phyloP scores from a whole-genome alignment of 306 rosid genomes.

The Geum urbanum region DNA sequence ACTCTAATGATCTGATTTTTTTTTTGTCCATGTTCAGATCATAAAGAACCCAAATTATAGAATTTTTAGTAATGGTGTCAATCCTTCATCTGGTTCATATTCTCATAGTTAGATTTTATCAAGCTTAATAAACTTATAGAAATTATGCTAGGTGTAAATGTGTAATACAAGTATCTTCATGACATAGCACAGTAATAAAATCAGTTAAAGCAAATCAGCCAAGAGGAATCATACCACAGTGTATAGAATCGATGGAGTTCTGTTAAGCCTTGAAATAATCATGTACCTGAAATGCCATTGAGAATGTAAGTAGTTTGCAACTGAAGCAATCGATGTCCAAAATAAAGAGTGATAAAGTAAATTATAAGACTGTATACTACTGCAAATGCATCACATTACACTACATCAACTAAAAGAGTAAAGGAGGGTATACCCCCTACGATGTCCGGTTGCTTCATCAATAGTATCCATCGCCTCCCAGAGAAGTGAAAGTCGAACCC shows the following conservation, averaged over 20 bases:
- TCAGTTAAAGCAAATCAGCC: constrained; percentile 10
- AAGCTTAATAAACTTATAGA: not conserved
- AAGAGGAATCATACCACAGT: constrained; percentile 64
- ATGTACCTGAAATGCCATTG: constrained; percentile 64
- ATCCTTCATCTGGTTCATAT: not conserved
- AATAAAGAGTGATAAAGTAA: not conserved
- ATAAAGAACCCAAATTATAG: not conserved
- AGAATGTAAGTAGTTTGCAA: constrained; percentile 29
- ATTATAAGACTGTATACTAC: not conserved
- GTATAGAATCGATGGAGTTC: constrained; percentile 74
- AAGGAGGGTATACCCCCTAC: constrained; percentile 56
- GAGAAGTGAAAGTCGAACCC: constrained; percentile 83
- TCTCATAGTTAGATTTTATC: not conserved
- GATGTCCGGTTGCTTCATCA: constrained; percentile 64
- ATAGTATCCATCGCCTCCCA: constrained; percentile 78
- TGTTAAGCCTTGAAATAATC: constrained; percentile 66
- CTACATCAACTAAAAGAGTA: constrained; percentile 6
- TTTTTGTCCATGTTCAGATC: constrained; percentile 5
- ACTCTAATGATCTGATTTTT: constrained; percentile 5
- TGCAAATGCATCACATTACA: not conserved
- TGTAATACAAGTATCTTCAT: not conserved
- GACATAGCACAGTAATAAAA: constrained; percentile 10
- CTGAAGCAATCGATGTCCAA: constrained; percentile 11
- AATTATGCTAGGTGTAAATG: not conserved
- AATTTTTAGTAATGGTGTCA: not conserved